phyloP scores from a whole-genome alignment of 768 basidiomycete genomes.

The Pulveroboletus sp. region DNA sequence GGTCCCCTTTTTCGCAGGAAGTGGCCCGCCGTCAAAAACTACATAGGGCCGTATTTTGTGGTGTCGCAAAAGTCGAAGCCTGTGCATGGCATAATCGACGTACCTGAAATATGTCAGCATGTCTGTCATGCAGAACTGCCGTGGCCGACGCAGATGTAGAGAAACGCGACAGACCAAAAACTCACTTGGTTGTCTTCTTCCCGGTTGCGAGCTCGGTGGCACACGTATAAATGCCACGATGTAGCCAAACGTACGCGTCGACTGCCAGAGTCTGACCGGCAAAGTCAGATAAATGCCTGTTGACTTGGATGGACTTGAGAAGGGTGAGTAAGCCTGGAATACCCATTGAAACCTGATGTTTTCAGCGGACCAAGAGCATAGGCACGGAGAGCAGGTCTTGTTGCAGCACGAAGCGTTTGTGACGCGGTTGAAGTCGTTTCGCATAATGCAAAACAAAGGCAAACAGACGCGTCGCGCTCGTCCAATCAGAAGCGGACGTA shows the following conservation, averaged over 20 bases:
- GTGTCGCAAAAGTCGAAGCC: conserved; percentile 80
- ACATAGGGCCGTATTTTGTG: conserved; percentile 83
- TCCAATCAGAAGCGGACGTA: conserved; percentile 12
- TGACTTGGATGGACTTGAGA: conserved; percentile 83
- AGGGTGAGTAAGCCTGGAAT: conserved; percentile 87
- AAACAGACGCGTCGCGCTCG: conserved; percentile 32
- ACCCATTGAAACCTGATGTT: conserved; percentile 57
- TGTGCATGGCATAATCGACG: conserved; percentile 94
- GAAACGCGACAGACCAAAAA: conserved; percentile 6
- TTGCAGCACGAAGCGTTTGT: conserved; percentile 1
- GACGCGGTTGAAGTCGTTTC: not conserved
- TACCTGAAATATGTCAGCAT: conserved; percentile 51
- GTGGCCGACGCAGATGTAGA: not conserved
- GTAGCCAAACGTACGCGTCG: conserved; percentile 94
- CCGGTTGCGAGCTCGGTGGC: conserved; percentile 87
- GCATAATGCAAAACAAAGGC: conserved; percentile 19
- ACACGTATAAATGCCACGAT: conserved; percentile 85
- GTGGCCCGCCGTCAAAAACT: conserved; percentile 94
- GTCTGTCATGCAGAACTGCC: not conserved
- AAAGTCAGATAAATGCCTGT: conserved; percentile 74
- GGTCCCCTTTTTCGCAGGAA: conserved; percentile 91
- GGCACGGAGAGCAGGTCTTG: not conserved
- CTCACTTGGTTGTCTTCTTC: conserved; percentile 77
- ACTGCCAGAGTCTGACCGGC: conserved; percentile 82
- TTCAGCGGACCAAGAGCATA: not conserved